Percentiles rank a stretch among this genome's conserved stretches.
phyloP scores from a whole-genome alignment of 345 rosid species.

The Nephelium lappaceum region DNA sequence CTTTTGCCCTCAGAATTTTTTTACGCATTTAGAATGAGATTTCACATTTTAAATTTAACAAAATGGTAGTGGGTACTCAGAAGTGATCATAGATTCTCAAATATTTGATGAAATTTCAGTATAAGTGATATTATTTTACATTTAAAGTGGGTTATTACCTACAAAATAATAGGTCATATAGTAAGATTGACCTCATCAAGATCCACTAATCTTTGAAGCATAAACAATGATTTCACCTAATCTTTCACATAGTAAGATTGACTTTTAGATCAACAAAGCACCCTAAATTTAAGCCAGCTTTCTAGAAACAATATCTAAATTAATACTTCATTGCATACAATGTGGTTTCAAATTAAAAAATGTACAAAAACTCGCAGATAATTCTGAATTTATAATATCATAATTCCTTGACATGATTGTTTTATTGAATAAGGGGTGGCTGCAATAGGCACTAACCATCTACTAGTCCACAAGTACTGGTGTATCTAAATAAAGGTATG shows the following conservation, averaged over 20 bases:
- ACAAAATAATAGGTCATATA: background rate
- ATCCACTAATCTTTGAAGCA: background rate
- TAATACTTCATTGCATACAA: background rate
- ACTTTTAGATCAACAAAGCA: background rate
- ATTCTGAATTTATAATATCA: background rate
- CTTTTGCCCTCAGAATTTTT: too few relatives aligned
- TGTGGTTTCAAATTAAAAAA: background rate
- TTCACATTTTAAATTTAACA: too few relatives aligned
- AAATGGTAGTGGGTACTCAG: background rate
- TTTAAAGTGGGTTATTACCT: background rate
- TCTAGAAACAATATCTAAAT: background rate
- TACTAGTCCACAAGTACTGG: background rate
- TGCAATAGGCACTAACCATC: background rate
- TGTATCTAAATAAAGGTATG: background rate
- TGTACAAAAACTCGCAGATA: background rate
- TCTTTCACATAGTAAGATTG: background rate
- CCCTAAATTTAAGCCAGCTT: background rate
- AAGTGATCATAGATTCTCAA: background rate
- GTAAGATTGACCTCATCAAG: background rate
- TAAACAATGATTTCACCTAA: too few relatives aligned
- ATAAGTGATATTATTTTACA: background rate
- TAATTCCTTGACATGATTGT: background rate
- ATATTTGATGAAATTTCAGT: background rate
- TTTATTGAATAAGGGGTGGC: background rate
- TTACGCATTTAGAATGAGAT: too few relatives aligned